Evolutionary conservation across 2,329 filamentous ascomycete species (phyloP).

Genomic region (Ceratocystis ficicola): DNA sequence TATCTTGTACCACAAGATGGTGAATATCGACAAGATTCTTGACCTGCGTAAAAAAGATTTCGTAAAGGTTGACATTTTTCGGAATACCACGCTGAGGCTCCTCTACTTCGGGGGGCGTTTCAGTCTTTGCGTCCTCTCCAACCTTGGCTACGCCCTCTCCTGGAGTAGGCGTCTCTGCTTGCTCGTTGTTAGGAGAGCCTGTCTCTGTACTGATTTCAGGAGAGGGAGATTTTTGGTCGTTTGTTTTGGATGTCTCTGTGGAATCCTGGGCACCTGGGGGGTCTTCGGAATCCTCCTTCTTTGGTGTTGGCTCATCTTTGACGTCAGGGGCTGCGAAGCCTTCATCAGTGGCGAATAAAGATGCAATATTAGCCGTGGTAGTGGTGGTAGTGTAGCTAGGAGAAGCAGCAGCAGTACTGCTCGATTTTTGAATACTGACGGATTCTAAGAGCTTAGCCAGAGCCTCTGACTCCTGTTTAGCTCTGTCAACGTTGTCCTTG

Average conservation of each 20-base stretch:
- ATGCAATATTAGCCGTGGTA: background rate
- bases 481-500: conserved; percentile 66
- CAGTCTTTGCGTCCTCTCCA: conserved; percentile 21
- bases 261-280: background rate
- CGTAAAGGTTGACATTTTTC: conserved; percentile 76
- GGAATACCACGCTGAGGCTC: conserved; percentile 41
- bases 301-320: background rate
- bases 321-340: background rate
- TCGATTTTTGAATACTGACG: conserved; percentile 54
- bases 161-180: conserved; percentile 34
- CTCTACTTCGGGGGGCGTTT: conserved; percentile 5
- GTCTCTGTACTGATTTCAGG: conserved; percentile 25
- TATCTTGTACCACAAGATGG: conserved; percentile 84
- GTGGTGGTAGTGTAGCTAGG: conserved; percentile 14
- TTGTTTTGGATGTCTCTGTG: conserved; percentile 26
- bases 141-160: conserved; percentile 37
- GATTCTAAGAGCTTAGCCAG: conserved; percentile 66
- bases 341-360: background rate
- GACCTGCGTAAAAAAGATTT: conserved; percentile 95
- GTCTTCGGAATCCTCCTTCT: background rate
- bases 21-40: conserved; percentile 86
- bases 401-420: conserved; percentile 3
- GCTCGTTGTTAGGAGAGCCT: conserved; percentile 25
- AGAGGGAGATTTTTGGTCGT: conserved; percentile 24
- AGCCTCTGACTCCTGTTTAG: conserved; percentile 63